These are phyloP conservation scores for Gracilaria domingensis DNA, from an alignment of 23 red algal genomes.

Conservation along the genomic window DNA sequence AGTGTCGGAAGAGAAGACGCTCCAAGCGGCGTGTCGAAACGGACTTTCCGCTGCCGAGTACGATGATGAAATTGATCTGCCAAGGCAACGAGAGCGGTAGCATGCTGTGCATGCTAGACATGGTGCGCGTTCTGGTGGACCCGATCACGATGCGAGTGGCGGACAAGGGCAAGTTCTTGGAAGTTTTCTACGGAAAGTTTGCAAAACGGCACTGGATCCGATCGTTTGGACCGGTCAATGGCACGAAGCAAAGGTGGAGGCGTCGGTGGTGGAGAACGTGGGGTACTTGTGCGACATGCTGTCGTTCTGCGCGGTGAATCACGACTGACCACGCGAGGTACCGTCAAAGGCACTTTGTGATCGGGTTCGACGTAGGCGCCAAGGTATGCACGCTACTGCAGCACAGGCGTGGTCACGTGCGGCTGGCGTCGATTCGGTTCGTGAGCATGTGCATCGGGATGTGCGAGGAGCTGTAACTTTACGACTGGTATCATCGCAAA, in stretches of 20 bases:
- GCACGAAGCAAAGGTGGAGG: neutral
- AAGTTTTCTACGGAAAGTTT: constrained; percentile 57
- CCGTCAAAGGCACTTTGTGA: constrained; percentile 68
- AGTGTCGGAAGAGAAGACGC: neutral
- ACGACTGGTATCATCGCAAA: no score
- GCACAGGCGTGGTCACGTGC: constrained; percentile 33
- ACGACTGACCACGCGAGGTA: no score
- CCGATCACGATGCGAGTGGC: constrained; percentile 30
- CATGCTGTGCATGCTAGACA: constrained; percentile 32
- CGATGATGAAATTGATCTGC: constrained; percentile 44
- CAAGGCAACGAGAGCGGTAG: constrained; percentile 22
- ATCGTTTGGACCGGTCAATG: neutral
- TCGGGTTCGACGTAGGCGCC: constrained; percentile 47
- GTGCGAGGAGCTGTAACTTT: constrained; percentile 59
- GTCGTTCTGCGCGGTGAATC: constrained; percentile 56
- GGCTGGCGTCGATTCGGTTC: constrained; percentile 51
- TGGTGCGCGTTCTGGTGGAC: constrained; percentile 38
- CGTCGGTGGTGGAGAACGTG: constrained; percentile 13
- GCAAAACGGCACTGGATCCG: constrained; percentile 26
- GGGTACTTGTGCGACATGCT: constrained; percentile 65
- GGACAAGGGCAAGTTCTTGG: constrained; percentile 60
- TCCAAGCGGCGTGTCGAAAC: neutral
- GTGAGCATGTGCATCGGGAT: constrained; percentile 63
- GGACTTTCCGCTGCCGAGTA: constrained; percentile 19
- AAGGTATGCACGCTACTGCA: constrained; percentile 38